Conservation (phyloP, 1,284 basidiomycete genomes). For the Rugosomyces carneus region DNA sequence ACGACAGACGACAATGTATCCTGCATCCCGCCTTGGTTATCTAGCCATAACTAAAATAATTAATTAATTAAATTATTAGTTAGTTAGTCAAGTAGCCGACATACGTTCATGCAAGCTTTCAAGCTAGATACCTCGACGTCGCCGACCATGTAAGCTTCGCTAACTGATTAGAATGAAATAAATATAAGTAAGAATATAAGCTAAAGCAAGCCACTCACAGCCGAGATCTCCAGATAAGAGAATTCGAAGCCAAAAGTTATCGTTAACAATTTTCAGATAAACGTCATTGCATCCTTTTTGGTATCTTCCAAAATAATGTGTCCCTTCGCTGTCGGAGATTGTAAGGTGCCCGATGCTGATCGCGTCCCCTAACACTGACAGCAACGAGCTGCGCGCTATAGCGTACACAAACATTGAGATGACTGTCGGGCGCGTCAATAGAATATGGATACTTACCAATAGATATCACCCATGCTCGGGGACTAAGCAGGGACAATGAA, state of each 20-base stretch:
- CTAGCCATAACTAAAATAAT: constrained; percentile 80
- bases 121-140: constrained; percentile 73
- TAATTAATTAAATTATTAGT: constrained; percentile 20
- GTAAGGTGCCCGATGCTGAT: constrained; percentile 56
- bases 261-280: constrained; percentile 58
- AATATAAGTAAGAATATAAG: constrained; percentile 9
- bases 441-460: constrained; percentile 31
- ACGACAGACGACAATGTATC: constrained; percentile 59
- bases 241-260: constrained; percentile 78
- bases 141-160: constrained; percentile 85
- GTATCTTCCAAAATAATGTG: constrained; percentile 50
- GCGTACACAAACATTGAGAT: neutral
- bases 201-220: constrained; percentile 39
- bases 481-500: constrained; percentile 34
- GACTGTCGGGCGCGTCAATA: constrained; percentile 1
- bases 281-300: constrained; percentile 51
- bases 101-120: constrained; percentile 71
- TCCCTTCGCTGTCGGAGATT: constrained; percentile 54
- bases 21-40: constrained; percentile 70
- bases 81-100: constrained; percentile 24
- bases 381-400: constrained; percentile 58
- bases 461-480: constrained; percentile 38
- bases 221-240: constrained; percentile 69
- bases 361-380: constrained; percentile 51
- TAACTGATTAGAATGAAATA: constrained; percentile 44